Percentiles rank a stretch among this genome's conserved stretches.
Evolutionary conservation across 2,329 filamentous ascomycete species (phyloP).

Genomic region (Myriangium duriaei): DNA sequence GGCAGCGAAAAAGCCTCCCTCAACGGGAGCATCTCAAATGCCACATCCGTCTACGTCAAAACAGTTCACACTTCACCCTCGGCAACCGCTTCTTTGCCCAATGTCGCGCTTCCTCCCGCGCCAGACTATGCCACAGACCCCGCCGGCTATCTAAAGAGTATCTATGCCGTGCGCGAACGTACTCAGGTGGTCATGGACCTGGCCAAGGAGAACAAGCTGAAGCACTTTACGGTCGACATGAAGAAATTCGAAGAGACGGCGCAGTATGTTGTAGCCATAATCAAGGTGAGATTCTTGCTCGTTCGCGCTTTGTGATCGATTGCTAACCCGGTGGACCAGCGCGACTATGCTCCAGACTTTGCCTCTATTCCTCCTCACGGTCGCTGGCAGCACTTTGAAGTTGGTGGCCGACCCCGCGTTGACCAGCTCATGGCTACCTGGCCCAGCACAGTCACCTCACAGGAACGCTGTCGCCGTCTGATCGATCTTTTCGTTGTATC

Average conservation of each 20-base stretch:
- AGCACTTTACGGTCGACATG: constrained; percentile 83
- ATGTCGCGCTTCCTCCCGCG: constrained; percentile 68
- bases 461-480: constrained; percentile 61
- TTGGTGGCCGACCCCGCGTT: constrained; percentile 64
- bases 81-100: constrained; percentile 36
- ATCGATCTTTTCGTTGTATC: constrained; percentile 71
- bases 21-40: constrained; percentile 13
- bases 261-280: constrained; percentile 78
- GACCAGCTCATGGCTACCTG: constrained; percentile 59
- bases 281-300: constrained; percentile 64
- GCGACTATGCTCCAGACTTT: constrained; percentile 59
- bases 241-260: constrained; percentile 73
- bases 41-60: constrained; percentile 20
- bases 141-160: constrained; percentile 78
- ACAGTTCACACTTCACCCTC: constrained; percentile 28
- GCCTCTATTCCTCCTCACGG: constrained; percentile 72
- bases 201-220: constrained; percentile 62
- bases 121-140: constrained; percentile 83
- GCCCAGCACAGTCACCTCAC: constrained; percentile 54
- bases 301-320: neutral
- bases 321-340: constrained; percentile 29
- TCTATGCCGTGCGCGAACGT: constrained; percentile 75
- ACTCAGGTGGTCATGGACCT: constrained; percentile 62
- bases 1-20: constrained; percentile 12
- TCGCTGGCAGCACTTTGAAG: constrained; percentile 70